A percentile compares a stretch with the other conserved stretches of the same genome.
Conservation (phyloP, 2,329 filamentous ascomycete species). For the Fusarium anguioides region DNA sequence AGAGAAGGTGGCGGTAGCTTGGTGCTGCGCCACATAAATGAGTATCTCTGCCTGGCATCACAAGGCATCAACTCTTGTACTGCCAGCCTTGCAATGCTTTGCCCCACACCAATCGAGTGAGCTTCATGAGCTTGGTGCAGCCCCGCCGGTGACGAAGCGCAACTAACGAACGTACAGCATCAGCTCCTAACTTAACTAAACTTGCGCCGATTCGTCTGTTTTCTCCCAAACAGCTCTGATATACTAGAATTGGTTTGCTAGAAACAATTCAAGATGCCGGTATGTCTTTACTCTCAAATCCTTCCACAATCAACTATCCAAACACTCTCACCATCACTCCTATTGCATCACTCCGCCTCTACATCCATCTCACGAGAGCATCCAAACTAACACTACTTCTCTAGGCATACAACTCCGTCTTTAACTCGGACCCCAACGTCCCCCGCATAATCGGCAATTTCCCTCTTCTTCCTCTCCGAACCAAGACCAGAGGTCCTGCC, state of each 20-base stretch:
- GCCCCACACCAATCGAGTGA: conserved; percentile 50
- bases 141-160: conserved; percentile 48
- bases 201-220: conserved; percentile 37
- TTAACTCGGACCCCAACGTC: conserved; percentile 81
- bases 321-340: conserved; percentile 4
- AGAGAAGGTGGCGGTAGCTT: conserved; percentile 28
- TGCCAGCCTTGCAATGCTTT: conserved; percentile 26
- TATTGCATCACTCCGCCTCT: conserved; percentile 27
- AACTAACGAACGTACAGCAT: conserved; percentile 41
- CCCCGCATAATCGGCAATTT: conserved; percentile 83
- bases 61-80: conserved; percentile 40
- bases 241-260: conserved; percentile 34
- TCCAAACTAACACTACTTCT: conserved; percentile 41
- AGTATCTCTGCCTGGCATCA: background rate
- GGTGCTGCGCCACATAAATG: conserved; percentile 31
- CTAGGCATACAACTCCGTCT: conserved; percentile 97
- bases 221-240: conserved; percentile 31
- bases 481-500: conserved; percentile 93
- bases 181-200: conserved; percentile 29
- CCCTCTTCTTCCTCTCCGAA: conserved; percentile 92
- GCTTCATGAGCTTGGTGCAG: conserved; percentile 47
- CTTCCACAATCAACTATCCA: background rate
- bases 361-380: conserved; percentile 27
- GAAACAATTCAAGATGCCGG: conserved; percentile 58
- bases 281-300: conserved; percentile 46